Percentiles rank a stretch among this genome's conserved stretches.
These are phyloP conservation scores for Eucalyptus tenuipes DNA, from an alignment of 345 rosid species.

Conservation along the genomic window DNA sequence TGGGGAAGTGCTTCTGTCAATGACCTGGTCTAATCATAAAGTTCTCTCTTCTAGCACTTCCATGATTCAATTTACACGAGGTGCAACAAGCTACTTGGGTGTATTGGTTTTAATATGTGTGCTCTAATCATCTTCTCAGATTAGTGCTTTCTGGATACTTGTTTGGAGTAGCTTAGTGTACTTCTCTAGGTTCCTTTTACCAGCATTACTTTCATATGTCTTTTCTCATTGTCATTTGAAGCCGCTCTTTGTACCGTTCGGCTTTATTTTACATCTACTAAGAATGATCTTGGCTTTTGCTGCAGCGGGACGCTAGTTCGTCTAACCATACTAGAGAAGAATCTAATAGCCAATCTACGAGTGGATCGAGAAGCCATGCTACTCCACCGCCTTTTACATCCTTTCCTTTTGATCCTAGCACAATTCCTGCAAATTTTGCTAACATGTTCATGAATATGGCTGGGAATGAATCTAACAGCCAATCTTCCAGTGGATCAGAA, in stretches of 20 bases:
- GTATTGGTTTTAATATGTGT: neutral
- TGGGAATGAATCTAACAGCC: neutral
- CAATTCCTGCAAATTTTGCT: neutral
- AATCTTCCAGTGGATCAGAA: conserved; percentile 1
- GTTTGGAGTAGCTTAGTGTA: neutral
- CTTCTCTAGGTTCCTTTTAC: neutral
- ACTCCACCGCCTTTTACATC: neutral
- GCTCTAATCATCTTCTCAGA: neutral
- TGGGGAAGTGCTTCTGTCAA: neutral
- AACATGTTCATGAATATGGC: conserved; percentile 1
- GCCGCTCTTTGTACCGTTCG: neutral
- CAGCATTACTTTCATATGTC: neutral
- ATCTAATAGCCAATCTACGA: conserved; percentile 8
- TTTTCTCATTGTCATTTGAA: neutral
- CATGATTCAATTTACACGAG: neutral
- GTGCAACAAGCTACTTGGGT: neutral
- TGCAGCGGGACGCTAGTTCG: conserved; percentile 5
- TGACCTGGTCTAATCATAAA: neutral
- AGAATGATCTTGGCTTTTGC: neutral
- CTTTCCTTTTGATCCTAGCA: neutral
- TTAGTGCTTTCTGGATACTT: neutral
- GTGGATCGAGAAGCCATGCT: neutral
- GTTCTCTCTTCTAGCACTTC: neutral
- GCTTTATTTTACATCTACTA: neutral
- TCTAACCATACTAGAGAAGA: conserved; percentile 16